Evolutionary conservation across 2,329 filamentous ascomycete genomes (phyloP), one percentile per base, ranked within the genome.

Genomic region (Chaetomiaceae sp.): DNA sequence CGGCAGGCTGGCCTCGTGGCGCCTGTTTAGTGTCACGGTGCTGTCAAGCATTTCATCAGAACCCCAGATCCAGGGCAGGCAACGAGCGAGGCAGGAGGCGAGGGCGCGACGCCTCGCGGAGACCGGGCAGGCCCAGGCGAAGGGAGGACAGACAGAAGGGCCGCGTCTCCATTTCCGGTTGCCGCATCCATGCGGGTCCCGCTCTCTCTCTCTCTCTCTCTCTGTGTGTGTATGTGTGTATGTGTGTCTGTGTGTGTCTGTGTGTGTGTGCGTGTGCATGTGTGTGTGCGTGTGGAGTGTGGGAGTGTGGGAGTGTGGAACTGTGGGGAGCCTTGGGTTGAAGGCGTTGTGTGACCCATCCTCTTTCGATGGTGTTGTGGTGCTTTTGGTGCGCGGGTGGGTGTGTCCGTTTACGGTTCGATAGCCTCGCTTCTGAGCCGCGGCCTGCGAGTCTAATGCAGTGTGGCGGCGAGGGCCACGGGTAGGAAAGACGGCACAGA

Each of bases 331-430:
- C 13, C 21, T 37, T 20, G 21, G 37, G 14, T 8, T 16, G 16
- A 30, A n/a, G 8, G 33, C 18, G 40, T 23, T 50, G 42, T 38
- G 54, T 49, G 48, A 54, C 55, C 48, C 48, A 53, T 43, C 46
- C n/a, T n/a, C 48, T 53, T 41, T 50, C 48, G 40, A 55, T 20
- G 43, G 40, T 32, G 37, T 27, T 16, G 25, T 9, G 23, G 14
- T n/a, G 23, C 29, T 9, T 29, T 4, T 23, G 20, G n/a, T n/a
- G n/a, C n/a, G n/a, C n/a, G 16, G 14, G 36, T 38, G 18, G 36
- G 36, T 11, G 36, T 20, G 20, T 7, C 18, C 10, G 37, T 40
- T n/a, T n/a, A n/a, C n/a, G n/a, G n/a, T n/a, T n/a, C n/a, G n/a
- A n/a, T n/a, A n/a, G n/a, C n/a, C n/a, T n/a, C n/a, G n/a, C n/a